Evolutionary conservation across 768 basidiomycete species (phyloP).

Genomic region (Sporobolomyces roseus): DNA sequence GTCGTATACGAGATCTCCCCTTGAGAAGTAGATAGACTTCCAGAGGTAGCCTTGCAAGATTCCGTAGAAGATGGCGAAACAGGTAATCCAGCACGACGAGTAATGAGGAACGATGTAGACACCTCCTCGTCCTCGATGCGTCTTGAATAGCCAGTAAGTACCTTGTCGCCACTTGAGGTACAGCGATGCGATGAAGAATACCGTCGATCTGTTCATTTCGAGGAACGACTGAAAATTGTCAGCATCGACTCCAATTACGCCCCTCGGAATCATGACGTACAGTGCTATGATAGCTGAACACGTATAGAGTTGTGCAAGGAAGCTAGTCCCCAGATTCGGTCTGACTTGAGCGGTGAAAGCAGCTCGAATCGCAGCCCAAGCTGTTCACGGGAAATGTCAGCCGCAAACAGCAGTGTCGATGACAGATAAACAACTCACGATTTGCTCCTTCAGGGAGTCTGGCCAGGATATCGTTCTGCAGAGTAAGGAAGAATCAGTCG

Average conservation of each 20-base stretch:
- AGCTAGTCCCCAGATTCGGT: not conserved
- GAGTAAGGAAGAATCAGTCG: not conserved
- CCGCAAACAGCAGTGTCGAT: too few species aligned
- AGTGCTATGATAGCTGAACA: not conserved
- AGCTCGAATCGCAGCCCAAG: not conserved
- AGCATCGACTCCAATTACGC: too few species aligned
- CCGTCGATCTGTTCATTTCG: not conserved
- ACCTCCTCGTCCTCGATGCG: constrained; percentile 14
- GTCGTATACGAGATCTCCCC: constrained; percentile 6
- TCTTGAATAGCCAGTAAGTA: constrained; percentile 9
- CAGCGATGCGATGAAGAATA: constrained; percentile 9
- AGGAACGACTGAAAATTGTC: too few species aligned
- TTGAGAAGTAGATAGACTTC: not conserved
- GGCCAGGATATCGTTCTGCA: constrained; percentile 2
- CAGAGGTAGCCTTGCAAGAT: constrained; percentile 9
- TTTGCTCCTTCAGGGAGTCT: constrained; percentile 9
- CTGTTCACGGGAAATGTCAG: not conserved
- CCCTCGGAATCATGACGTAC: too few species aligned
- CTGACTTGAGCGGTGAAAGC: constrained; percentile 5
- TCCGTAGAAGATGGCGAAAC: constrained; percentile 8
- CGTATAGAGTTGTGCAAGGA: constrained; percentile 16
- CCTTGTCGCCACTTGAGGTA: constrained; percentile 7
- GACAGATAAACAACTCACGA: not conserved
- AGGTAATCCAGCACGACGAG: not conserved
- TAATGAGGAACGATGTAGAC: constrained; percentile 24